Evolutionary conservation across 768 basidiomycete genomes (phyloP).

Genomic region (Xerocomellus chrysenteron): DNA sequence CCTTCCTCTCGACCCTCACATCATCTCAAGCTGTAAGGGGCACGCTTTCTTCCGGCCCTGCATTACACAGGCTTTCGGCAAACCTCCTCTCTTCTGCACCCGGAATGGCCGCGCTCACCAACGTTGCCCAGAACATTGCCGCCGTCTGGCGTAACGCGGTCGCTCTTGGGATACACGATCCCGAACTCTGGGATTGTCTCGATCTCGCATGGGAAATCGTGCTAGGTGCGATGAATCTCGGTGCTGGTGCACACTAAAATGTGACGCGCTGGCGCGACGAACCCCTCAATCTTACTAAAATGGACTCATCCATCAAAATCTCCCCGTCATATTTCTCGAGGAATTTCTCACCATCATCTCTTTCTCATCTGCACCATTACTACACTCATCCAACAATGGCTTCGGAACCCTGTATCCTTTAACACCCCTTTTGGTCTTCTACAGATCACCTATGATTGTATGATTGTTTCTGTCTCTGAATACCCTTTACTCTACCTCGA

Average conservation of each 20-base stretch:
- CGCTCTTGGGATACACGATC: constrained; percentile 66
- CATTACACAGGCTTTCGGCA: constrained; percentile 54
- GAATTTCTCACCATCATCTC: constrained; percentile 28
- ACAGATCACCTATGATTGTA: constrained; percentile 24
- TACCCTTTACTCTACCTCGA: constrained; percentile 32
- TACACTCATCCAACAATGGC: constrained; percentile 16
- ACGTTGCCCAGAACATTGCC: constrained; percentile 48
- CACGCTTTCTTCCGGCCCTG: constrained; percentile 46
- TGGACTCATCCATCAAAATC: constrained; percentile 16
- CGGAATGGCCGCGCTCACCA: constrained; percentile 45
- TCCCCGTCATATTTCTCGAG: constrained; percentile 8
- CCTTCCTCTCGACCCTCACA: constrained; percentile 32
- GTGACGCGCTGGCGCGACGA: constrained; percentile 22
- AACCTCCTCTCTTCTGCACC: constrained; percentile 51
- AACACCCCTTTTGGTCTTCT: constrained; percentile 9
- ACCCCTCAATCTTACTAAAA: constrained; percentile 19
- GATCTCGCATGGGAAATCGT: constrained; percentile 69
- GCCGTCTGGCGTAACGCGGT: constrained; percentile 74
- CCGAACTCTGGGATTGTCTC: constrained; percentile 63
- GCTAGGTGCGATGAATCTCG: constrained; percentile 56
- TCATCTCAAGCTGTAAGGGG: constrained; percentile 36
- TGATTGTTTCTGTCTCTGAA: constrained; percentile 16
- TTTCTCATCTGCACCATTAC: constrained; percentile 21
- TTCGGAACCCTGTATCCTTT: constrained; percentile 30
- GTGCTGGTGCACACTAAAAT: constrained; percentile 39